Percentiles rank a stretch among this genome's conserved stretches.
Conservation (phyloP, 805 yeast genomes). For the Nakazawaea molendinolei region DNA sequence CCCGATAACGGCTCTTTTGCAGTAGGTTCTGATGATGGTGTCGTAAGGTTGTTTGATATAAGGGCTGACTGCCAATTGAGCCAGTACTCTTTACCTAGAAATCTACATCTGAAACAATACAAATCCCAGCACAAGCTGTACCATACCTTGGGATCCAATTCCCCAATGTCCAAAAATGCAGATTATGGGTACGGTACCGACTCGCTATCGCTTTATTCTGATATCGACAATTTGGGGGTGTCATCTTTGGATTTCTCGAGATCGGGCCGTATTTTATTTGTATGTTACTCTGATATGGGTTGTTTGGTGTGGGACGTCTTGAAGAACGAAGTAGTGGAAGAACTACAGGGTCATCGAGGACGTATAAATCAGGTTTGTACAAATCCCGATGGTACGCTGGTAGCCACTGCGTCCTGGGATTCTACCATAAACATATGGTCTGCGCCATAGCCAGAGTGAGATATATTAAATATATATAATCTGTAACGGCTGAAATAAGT, state of each 20-base stretch:
- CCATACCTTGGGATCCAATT: slow-evolving; percentile 3
- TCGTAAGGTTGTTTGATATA: slow-evolving; percentile 62
- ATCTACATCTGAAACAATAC: slow-evolving; percentile 11
- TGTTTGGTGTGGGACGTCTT: slow-evolving; percentile 76
- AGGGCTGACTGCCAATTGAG: slow-evolving; percentile 69
- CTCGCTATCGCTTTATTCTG: slow-evolving; percentile 2
- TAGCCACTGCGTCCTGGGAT: slow-evolving; percentile 82
- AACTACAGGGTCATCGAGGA: slow-evolving; percentile 49
- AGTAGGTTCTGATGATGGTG: slow-evolving; percentile 77
- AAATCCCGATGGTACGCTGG: slow-evolving; percentile 69
- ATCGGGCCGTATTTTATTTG: slow-evolving; percentile 69
- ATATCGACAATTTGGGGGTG: slow-evolving; percentile 59
- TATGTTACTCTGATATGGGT: slow-evolving; percentile 70
- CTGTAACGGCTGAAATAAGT: no score
- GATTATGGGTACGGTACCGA: slow-evolving; percentile 1
- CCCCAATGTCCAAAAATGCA: background rate
- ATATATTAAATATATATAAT: no score
- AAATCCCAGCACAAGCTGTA: slow-evolving; percentile 13
- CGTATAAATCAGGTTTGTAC: slow-evolving; percentile 57
- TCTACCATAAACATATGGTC: slow-evolving; percentile 64
- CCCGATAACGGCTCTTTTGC: slow-evolving; percentile 68
- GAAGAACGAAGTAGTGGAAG: slow-evolving; percentile 57
- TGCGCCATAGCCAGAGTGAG: no score
- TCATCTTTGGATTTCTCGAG: slow-evolving; percentile 64
- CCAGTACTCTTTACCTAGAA: slow-evolving; percentile 29